Percentiles rank a stretch among this genome's conserved stretches.
Conservation (phyloP, 768 basidiomycete genomes). For the Trametopsis cervina region DNA sequence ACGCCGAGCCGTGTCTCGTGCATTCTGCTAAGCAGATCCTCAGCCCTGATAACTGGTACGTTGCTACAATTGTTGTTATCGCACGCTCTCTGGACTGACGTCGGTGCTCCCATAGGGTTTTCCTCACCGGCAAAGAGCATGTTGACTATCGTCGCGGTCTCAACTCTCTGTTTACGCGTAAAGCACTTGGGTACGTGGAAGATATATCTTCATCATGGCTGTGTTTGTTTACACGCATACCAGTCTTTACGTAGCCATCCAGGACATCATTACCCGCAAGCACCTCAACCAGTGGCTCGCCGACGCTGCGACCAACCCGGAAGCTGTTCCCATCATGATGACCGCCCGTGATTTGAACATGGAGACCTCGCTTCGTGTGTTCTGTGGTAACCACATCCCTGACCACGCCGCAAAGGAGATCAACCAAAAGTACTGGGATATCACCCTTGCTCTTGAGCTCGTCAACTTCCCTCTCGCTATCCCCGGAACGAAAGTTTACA, state of each 20-base stretch:
- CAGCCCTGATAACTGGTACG: constrained; percentile 79
- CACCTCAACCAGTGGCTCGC: constrained; percentile 72
- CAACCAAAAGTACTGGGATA: constrained; percentile 91
- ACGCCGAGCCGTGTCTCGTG: constrained; percentile 93
- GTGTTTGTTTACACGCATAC: neutral
- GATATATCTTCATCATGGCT: neutral
- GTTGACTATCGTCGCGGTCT: constrained; percentile 90
- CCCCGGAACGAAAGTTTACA: constrained; percentile 95
- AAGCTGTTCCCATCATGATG: constrained; percentile 72
- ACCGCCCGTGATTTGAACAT: constrained; percentile 92
- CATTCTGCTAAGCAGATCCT: constrained; percentile 86
- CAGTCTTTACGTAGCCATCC: constrained; percentile 79
- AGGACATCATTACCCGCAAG: constrained; percentile 75
- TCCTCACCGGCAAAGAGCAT: constrained; percentile 89
- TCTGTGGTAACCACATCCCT: constrained; percentile 88
- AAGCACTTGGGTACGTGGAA: constrained; percentile 71
- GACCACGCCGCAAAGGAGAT: constrained; percentile 75
- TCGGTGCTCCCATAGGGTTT: constrained; percentile 60
- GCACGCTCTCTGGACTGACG: neutral
- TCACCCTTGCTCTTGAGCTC: constrained; percentile 91
- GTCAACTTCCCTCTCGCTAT: constrained; percentile 97
- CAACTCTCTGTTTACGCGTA: constrained; percentile 89
- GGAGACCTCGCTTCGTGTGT: constrained; percentile 93
- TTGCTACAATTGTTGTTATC: constrained; percentile 6
- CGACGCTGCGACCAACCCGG: constrained; percentile 39